phyloP scores from a whole-genome alignment of 352 stramenopile species.

The Aphanomyces cochlioides region DNA sequence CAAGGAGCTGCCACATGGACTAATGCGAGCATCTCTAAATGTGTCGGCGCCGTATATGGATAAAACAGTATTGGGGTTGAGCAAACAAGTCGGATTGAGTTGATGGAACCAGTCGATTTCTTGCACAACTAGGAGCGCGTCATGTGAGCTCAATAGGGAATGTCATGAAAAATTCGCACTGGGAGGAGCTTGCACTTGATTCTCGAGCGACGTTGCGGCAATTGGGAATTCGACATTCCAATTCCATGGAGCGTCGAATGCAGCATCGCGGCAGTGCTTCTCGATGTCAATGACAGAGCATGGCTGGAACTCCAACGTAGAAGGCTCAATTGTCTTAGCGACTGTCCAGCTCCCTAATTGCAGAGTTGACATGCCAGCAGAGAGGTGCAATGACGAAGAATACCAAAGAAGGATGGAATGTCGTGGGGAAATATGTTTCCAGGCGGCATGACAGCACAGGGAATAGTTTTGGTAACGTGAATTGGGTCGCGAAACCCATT shows the following conservation, averaged over 20 bases:
- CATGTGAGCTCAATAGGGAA: background rate
- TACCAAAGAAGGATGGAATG: conserved; percentile 20
- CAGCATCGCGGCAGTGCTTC: background rate
- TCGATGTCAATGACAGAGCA: conserved; percentile 5
- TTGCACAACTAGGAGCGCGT: conserved; percentile 13
- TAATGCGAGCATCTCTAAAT: conserved; percentile 66
- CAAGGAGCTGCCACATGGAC: conserved; percentile 45
- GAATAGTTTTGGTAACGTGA: conserved; percentile 13
- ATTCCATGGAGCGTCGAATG: background rate
- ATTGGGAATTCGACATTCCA: conserved; percentile 26
- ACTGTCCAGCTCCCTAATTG: background rate
- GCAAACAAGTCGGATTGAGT: conserved; percentile 20
- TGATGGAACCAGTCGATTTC: conserved; percentile 31
- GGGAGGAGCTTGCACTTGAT: conserved; percentile 11
- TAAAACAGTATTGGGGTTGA: conserved; percentile 57
- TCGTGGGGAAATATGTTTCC: conserved; percentile 4
- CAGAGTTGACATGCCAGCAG: background rate
- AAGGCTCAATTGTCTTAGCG: conserved; percentile 12
- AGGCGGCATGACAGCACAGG: conserved; percentile 4
- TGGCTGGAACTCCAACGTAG: background rate
- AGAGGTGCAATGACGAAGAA: background rate
- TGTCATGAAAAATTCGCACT: background rate
- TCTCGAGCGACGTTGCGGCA: conserved; percentile 18
- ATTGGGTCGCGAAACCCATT: conserved; percentile 27
- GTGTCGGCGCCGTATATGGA: conserved; percentile 46